Conservation (phyloP, 2,329 filamentous ascomycete species). For the Colletotrichum sublineola region DNA sequence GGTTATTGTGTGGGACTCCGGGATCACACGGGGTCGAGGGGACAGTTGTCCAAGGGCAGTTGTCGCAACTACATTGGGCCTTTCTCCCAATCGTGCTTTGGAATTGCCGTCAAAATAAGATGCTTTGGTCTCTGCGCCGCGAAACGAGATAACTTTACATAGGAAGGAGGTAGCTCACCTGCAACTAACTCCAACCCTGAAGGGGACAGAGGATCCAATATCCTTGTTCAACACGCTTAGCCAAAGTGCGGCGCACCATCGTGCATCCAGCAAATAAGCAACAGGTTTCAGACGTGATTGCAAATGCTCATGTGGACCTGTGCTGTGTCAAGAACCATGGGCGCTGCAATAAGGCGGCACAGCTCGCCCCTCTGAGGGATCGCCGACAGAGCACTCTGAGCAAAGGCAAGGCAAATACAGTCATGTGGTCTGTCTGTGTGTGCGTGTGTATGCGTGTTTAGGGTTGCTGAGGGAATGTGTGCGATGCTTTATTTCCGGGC, state of each 20-base stretch:
- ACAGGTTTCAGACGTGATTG: neutral
- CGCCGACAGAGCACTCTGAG: neutral
- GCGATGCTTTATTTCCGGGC: neutral
- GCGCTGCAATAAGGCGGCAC: neutral
- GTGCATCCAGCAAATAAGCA: neutral
- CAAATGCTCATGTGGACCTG: slow-evolving; percentile 1
- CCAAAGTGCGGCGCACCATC: neutral
- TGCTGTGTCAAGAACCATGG: neutral
- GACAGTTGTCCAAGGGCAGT: neutral
- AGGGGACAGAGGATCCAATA: neutral
- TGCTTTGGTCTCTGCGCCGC: neutral
- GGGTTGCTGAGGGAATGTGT: neutral
- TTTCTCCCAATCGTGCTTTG: neutral
- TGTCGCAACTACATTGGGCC: neutral
- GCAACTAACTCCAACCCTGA: neutral
- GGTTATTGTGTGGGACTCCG: slow-evolving; percentile 17
- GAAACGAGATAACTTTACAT: too few species aligned
- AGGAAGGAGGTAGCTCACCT: neutral
- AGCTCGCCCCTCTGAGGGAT: neutral
- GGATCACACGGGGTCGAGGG: neutral
- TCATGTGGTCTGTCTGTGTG: neutral
- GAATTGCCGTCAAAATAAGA: neutral
- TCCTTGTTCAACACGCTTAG: neutral
- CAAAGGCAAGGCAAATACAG: neutral
- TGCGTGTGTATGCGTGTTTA: neutral